Base-by-base conservation (phyloP, 2,329 filamentous ascomycete genomes). In the Ophiocordyceps camponoti-rufipedis region DNA sequence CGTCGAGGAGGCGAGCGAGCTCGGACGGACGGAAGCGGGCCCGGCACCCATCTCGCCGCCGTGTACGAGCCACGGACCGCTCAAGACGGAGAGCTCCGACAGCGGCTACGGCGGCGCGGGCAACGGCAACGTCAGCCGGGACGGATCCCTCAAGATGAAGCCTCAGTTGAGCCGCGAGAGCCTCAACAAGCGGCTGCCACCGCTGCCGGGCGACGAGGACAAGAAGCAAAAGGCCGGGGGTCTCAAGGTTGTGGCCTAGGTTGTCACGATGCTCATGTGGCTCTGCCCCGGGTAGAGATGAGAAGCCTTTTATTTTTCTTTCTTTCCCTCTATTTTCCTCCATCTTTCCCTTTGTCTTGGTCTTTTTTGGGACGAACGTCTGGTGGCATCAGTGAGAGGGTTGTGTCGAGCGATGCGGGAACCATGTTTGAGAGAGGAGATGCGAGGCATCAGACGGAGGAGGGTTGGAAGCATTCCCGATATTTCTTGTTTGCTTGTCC, bases 1-100 rank as follows among this genome's bases (percentile, higher is more conserved):
- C 10, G 87, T 96, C 7, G 85, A 94, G 53, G 89, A 96, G 62
- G 82, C 78, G n/a, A 83, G 78, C 5, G 89, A 95, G 60, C 80
- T 71, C 45, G 76, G 74, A 55, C 70, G 69, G 19, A 64, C 66
- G 47, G 74, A 72, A 42, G 58, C 53, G 42, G 53, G 53, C 3
- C 66, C 69, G 4, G 66, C 69, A 0, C 14, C 33, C 14, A n/a
- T 38, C 33, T 38, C 33, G 8, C 33, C 60, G 32, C 62, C 62
- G 5, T 55, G 56, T n/a, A 61, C 57, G 41, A 50, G 52, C 23
- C 51, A 52, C 39, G 38, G 46, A 9, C 53, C 54, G 41, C 47
- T 51, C 9, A 70, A 70, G 52, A 64, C 66, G 2, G 65, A 69
- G 42, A 70, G 66, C 46, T 63, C 67, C 1, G 69, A 72, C 49